Conservation (phyloP, 768 basidiomycete genomes). For the Amanita muscaria region DNA sequence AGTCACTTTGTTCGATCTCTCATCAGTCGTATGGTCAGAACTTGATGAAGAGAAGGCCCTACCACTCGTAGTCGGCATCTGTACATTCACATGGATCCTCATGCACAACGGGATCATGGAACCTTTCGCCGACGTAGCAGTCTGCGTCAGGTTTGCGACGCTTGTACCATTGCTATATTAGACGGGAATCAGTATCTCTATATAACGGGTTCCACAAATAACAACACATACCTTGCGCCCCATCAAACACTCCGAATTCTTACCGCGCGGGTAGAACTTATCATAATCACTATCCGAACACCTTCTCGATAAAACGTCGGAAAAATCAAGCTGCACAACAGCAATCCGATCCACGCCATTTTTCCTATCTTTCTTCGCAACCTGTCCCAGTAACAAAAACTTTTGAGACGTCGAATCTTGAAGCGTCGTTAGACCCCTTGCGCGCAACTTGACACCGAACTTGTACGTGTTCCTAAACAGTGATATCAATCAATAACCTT, state of each 20-base stretch:
- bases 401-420: slow-evolving; percentile 96
- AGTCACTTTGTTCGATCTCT: too few species aligned
- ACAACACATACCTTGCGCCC: slow-evolving; percentile 73
- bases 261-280: slow-evolving; percentile 73
- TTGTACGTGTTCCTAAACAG: slow-evolving; percentile 63
- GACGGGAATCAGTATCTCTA: not conserved
- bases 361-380: slow-evolving; percentile 50
- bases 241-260: slow-evolving; percentile 76
- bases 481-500: not conserved
- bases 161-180: slow-evolving; percentile 89
- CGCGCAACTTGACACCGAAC: slow-evolving; percentile 61
- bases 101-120: slow-evolving; percentile 72
- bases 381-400: slow-evolving; percentile 80
- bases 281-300: slow-evolving; percentile 73
- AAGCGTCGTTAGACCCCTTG: slow-evolving; percentile 75
- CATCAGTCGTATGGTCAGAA: too few species aligned
- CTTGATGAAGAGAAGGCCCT: slow-evolving; percentile 4
- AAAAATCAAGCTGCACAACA: slow-evolving; percentile 78
- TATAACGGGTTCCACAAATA: not conserved
- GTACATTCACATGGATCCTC: slow-evolving; percentile 80
- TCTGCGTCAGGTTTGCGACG: slow-evolving; percentile 75
- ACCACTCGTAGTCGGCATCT: slow-evolving; percentile 95
- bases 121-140: slow-evolving; percentile 90
- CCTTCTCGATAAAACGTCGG: slow-evolving; percentile 53
- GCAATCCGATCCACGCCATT: slow-evolving; percentile 53